Base-by-base conservation (phyloP, 2,329 filamentous ascomycete genomes). In the Emergomyces pasteurianus region DNA sequence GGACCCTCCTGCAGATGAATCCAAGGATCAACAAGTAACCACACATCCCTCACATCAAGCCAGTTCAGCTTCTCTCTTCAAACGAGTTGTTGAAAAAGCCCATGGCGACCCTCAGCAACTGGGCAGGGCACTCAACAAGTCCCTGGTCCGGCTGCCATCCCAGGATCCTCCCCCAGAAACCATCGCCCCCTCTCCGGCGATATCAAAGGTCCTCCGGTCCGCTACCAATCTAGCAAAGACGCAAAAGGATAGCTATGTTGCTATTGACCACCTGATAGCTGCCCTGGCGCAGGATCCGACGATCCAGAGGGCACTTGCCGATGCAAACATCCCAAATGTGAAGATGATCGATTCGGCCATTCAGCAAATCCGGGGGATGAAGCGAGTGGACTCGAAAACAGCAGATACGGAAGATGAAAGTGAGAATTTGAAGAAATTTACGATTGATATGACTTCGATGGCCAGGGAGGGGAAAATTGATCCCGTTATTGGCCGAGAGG, bases 391-490 rank as follows among this genome's bases (percentile, higher is more conserved):
- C 76, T 95, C 90, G 63, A 96, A 95, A 79, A 96, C 90, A 3
- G 94, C 94, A 60, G 94, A 99, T 75, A 86, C 78, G 0, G 94
- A 97, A 75, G 82, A 88, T 70, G 92, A 96, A 70, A 89, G 92
- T 69, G 94, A 99, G 77, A 96, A 96, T 72, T 80, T 99, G 63
- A 90, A 92, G 79, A 99, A 97, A 71, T 99, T 96, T 76, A 97
- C 94, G 61, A 94, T 97, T 70, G 94, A 99, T 76, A 95, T 99
- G 91, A 99, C 94, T 12, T 83, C 89, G 57, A 87, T 96, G 86
- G 94, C 94, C 63, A 83, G 92, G 73, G 94, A 99, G 78, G 95
- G 95, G 73, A 97, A 97, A 77, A 92, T 97, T 61, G 92, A 97
- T 73, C 92, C 92, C 2, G 92, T 97, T 73, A 97, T 97, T 76